Evolutionary conservation across 225 moss, liverwort and hornwort species (phyloP), one percentile per base, ranked within the genome.

Genomic region (Asterella californica): DNA sequence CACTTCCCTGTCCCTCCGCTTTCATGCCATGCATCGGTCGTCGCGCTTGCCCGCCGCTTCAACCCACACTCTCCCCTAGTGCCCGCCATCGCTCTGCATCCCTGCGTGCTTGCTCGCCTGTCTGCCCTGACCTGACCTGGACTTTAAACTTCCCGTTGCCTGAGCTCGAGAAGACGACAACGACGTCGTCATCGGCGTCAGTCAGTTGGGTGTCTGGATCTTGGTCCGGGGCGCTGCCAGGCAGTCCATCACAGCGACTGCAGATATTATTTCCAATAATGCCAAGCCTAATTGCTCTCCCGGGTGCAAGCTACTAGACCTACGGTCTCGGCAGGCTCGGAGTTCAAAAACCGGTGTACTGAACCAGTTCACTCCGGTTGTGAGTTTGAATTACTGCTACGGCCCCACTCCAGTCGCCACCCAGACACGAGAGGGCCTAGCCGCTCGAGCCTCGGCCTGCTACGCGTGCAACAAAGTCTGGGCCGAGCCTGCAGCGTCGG

Each of bases 181-280:
- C 32, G 65, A 10, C 65, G 64, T 15, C 65, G 33, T 22, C 32
- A 15, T 63, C 63, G 22, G 27, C 63, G 63, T 63, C 63, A 63
- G 63, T 63, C 29, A 63, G 59, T 59, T 7, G 63, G 63, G 19
- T 49, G 73, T 25, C 49, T 73, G 50, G 73, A 73, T 73, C 73
- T 73, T 73, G 73, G 73, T 73, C 73, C 73, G 73, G 42, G 50
- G 11, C 49, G 69, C 24, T 73, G 73, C 50, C 49, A 73, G 73
- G 47, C 73, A 73, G 49, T 48, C 50, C 49, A 73, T 73, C 48
- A 73, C 30, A 73, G 73, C 30, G 27, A 30, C 48, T 50, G 49
- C 10, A 73, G 73, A 73, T 73, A 73, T 73, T 73, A 73, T 73
- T 50, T 73, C 50, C 73, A 73, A 73, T 73, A 73, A 73, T 73